Evolutionary conservation across 805 yeast genomes (phyloP).

Genomic region (Phaffomyces thermotolerans): DNA sequence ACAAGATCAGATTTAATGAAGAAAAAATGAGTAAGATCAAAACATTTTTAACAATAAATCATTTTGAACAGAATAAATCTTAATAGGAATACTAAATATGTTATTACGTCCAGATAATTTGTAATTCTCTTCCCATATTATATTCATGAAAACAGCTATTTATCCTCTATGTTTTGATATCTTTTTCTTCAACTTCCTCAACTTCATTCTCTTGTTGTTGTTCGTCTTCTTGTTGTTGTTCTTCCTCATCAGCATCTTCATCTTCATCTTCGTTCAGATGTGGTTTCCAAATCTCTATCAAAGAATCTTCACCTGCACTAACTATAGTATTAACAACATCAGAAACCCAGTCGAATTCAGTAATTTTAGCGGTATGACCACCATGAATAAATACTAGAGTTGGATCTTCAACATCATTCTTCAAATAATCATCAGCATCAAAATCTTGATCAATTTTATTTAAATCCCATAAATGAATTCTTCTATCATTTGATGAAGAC

Average conservation of each 20-base stretch:
- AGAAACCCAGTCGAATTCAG: conserved; percentile 66
- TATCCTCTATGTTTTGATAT: not conserved
- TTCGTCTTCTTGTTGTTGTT: conserved; percentile 9
- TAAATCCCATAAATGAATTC: conserved; percentile 73
- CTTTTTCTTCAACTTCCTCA: too few species aligned
- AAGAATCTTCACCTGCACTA: conserved; percentile 67
- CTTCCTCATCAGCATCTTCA: conserved; percentile 31
- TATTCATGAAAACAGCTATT: not conserved
- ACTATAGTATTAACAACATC: conserved; percentile 48
- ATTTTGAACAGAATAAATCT: conserved; percentile 25
- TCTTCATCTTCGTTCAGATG: conserved; percentile 31
- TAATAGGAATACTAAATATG: not conserved
- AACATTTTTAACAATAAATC: conserved; percentile 31
- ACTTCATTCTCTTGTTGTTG: conserved; percentile 1
- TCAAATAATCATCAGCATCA: conserved; percentile 43
- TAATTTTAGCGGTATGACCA: conserved; percentile 69
- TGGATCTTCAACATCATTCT: conserved; percentile 62
- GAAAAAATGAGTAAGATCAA: conserved; percentile 26
- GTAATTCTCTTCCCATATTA: too few species aligned
- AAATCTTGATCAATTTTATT: conserved; percentile 49
- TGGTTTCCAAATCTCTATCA: conserved; percentile 67
- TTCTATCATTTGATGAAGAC: conserved; percentile 57
- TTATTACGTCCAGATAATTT: not conserved
- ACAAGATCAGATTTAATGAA: conserved; percentile 16
- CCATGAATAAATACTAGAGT: conserved; percentile 77